Evolutionary conservation across 169 alveolate genomes (phyloP), one percentile per base, ranked within the genome.

Genomic region (Plasmodium malariae): DNA sequence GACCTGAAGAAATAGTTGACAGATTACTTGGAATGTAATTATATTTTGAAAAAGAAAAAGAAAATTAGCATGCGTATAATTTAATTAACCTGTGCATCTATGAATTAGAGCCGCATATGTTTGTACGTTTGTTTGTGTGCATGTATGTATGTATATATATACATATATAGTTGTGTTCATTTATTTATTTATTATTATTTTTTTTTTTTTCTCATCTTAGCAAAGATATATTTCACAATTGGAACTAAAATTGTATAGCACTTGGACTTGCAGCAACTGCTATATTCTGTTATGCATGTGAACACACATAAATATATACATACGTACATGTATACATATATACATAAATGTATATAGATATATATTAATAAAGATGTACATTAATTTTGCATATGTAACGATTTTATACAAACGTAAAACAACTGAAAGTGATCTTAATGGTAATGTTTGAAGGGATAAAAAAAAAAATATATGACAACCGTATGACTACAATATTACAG

Each of bases 21-120:
- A 65, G 91, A 51, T 32, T 83, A 30, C 26, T 83, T 30, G 91
- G 91, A 65, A 32, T 83, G 91, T 83, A 83, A 83, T n/a, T n/a
- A n/a, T 21, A n/a, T 55, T 32, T 21, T 36, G 65, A 57, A 26
- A 76, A 36, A 74, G 14, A 60, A 40, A 62, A 40, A n/a, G n/a
- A 62, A 74, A 26, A 59, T 40, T 11, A 36, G 24, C 24, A 21
- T 37, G 4, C 26, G 48, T 7, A 17, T 43, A 48, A 9, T 26
- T 48, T 40, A 40, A 19, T 28, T 2, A 14, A 40, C 43, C 19
- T 74, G 54, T 74, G 9, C 24, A 37, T 24, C 26, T 68, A n/a
- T 30, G n/a, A 26, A 17, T 48, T 37, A 62, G 21, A 30, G 14
- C 11, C 19, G 32, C n/a, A 48, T 74, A 74, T 14, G 9, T 17